Conservation (phyloP, 768 basidiomycete species). For the Auricularia cornea region DNA sequence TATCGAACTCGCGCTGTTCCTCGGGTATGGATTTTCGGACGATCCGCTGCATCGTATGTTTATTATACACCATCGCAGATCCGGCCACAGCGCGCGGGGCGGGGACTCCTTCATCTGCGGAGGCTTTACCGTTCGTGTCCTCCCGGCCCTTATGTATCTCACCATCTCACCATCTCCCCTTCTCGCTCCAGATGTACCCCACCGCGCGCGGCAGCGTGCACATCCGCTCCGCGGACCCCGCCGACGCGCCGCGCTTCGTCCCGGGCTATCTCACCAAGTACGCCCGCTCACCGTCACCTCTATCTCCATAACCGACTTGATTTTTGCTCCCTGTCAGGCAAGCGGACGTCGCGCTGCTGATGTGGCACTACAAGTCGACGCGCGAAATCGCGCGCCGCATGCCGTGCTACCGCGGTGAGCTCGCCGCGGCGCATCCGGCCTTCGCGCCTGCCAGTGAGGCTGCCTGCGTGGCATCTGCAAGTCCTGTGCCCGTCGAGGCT, state of each 20-base stretch:
- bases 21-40: neutral
- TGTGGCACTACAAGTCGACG: conserved; percentile 45
- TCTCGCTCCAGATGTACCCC: too few relatives aligned
- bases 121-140: too few relatives aligned
- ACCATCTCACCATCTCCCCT: too few relatives aligned
- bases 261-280: neutral
- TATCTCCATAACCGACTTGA: too few relatives aligned
- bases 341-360: conserved; percentile 28
- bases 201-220: too few relatives aligned
- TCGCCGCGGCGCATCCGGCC: conserved; percentile 17
- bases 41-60: too few relatives aligned
- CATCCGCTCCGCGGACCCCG: too few relatives aligned
- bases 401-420: conserved; percentile 29
- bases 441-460: conserved; percentile 25
- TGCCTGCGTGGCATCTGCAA: conserved; percentile 11
- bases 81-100: too few relatives aligned
- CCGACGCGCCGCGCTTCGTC: neutral
- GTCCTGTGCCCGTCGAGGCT: conserved; percentile 18
- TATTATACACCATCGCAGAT: too few relatives aligned
- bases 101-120: too few relatives aligned
- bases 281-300: neutral
- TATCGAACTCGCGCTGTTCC: neutral
- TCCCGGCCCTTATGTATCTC: too few relatives aligned
- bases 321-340: neutral
- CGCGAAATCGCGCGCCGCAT: conserved; percentile 52